Evolutionary conservation across 2,329 filamentous ascomycete species (phyloP).

Genomic region (Thielaviopsis ethacetica): DNA sequence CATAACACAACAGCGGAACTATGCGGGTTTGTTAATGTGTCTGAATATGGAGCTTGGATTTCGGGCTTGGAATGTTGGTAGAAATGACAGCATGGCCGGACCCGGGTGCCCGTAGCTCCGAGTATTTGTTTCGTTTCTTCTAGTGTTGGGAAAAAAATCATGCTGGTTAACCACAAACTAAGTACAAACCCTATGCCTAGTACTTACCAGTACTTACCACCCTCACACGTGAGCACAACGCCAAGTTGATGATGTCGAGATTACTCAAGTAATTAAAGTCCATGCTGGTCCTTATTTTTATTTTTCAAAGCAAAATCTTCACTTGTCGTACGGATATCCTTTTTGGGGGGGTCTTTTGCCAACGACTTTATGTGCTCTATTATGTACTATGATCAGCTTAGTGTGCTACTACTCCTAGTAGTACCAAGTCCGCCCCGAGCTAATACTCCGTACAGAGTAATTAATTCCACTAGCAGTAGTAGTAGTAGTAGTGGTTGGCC

Average conservation of each 20-base stretch:
- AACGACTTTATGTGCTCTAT: not conserved
- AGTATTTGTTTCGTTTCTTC: not conserved
- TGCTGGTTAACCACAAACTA: too few relatives aligned
- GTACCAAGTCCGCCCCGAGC: too few relatives aligned
- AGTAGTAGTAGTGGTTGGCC: not conserved
- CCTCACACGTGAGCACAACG: too few relatives aligned
- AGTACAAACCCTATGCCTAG: too few relatives aligned
- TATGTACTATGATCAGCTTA: not conserved
- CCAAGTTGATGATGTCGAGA: too few relatives aligned
- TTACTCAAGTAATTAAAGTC: too few relatives aligned
- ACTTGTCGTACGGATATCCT: not conserved
- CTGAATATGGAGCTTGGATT: not conserved
- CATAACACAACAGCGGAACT: not conserved
- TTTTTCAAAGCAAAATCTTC: not conserved
- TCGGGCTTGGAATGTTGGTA: not conserved
- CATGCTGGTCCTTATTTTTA: too few relatives aligned
- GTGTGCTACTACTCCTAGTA: not conserved
- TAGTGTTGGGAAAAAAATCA: not conserved
- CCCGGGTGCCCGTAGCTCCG: not conserved
- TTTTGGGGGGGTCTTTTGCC: not conserved
- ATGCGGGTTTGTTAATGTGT: not conserved
- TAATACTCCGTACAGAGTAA: too few relatives aligned
- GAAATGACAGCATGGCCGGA: not conserved
- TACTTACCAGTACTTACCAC: too few relatives aligned
- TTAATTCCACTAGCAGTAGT: not conserved